Evolutionary conservation across 1,284 basidiomycete genomes (phyloP), one percentile per base, ranked within the genome.

Genomic region (Fistulina hepatica): DNA sequence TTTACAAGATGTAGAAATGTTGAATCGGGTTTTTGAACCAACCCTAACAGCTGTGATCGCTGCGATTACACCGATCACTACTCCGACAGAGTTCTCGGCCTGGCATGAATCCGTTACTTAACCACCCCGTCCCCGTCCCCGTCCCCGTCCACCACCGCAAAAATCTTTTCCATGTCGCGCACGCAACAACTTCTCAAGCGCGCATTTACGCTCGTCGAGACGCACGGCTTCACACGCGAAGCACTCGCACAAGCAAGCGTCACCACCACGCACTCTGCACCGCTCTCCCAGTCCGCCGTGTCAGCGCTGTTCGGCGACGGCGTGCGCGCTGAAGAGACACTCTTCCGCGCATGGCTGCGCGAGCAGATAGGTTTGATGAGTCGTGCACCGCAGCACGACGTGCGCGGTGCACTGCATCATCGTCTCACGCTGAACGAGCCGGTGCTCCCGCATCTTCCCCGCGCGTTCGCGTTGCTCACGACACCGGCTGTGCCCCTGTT

Each of bases 231-330:
- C 55, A 77, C 81, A 6, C 71, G 81, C 17, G 61, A 72, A 23
- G 65, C 80, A 0, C 65, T 88, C n/a, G 66, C 83, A 1, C 65
- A 60, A 33, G 74, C 83, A 10, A 74, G 5, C 45, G 55, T 49
- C 26, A 63, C 69, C 5, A 47, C 54, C 44, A 53, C 53, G 0
- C 74, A 76, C 48, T 16, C 63, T 2, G 59, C 69, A 43, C 79
- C 81, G 4, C 69, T 88, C 9, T 68, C 76, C 1, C 80, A 86
- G 38, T 58, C 64, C 0, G 75, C 80, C 0, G 69, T 88, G n/a
- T 71, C 76, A 4, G 65, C 78, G 4, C 61, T 88, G 2, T 88
- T 86, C 57, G 83, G 83, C 3, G 44, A 52, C n/a, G 82, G 78
- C 15, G 70, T 81, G 36, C 57, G 69, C 25, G 80, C 83, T 0